Evolutionary conservation across 371 early-diverging fungal genomes (phyloP).

Genomic region (Phascolomyces articulosus): DNA sequence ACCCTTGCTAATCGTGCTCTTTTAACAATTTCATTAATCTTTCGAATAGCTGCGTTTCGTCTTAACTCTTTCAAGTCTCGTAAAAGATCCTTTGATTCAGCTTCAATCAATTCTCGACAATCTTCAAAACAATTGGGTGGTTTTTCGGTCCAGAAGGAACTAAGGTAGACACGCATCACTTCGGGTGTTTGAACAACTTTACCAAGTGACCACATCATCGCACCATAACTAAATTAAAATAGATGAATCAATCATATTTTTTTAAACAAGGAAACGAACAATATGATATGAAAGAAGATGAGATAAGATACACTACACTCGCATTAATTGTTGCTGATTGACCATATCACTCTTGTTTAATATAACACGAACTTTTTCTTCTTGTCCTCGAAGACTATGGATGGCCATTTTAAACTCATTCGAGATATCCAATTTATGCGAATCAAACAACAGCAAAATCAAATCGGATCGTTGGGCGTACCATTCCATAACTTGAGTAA

Average conservation of each 20-base stretch:
- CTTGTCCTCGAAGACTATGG: conserved; percentile 75
- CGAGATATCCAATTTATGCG: conserved; percentile 88
- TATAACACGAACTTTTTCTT: conserved; percentile 84
- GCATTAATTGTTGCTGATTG: conserved; percentile 84
- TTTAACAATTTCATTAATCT: conserved; percentile 91
- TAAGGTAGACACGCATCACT: conserved; percentile 84
- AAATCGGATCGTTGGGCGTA: conserved; percentile 87
- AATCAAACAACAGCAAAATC: conserved; percentile 85
- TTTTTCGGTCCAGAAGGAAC: conserved; percentile 81
- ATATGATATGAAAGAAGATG: neutral
- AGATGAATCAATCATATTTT: too few species aligned
- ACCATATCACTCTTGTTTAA: conserved; percentile 91
- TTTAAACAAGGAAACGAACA: too few species aligned
- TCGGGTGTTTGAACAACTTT: conserved; percentile 89
- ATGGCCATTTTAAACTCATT: conserved; percentile 89
- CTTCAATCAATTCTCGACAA: conserved; percentile 68
- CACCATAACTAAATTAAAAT: conserved; percentile 66
- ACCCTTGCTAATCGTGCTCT: conserved; percentile 77
- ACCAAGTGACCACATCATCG: conserved; percentile 94
- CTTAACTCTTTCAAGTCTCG: conserved; percentile 74
- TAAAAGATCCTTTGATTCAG: conserved; percentile 81
- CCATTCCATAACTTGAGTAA: conserved; percentile 81
- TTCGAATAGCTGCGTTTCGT: conserved; percentile 79
- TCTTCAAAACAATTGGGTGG: conserved; percentile 77
- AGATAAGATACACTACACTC: conserved; percentile 66